Evolutionary conservation across 2,329 filamentous ascomycete species (phyloP).

Genomic region (Emergomyces orientalis): DNA sequence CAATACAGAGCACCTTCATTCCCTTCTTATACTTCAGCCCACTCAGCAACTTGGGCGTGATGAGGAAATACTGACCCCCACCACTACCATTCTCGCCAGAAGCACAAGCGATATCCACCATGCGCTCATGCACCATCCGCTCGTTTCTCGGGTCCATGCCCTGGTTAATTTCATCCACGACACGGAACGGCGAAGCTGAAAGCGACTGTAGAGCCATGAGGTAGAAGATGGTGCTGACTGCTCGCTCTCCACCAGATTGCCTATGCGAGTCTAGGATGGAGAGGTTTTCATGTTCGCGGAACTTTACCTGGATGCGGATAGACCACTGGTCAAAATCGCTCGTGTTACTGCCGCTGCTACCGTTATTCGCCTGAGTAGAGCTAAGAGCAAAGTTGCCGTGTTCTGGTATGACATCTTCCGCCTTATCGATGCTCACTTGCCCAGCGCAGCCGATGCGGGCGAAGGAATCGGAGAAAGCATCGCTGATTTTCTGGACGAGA

Average conservation of each 20-base stretch:
- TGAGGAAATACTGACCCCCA: constrained; percentile 77
- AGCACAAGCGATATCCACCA: constrained; percentile 90
- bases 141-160: constrained; percentile 99
- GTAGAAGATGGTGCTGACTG: constrained; percentile 96
- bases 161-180: constrained; percentile 99
- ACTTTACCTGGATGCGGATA: constrained; percentile 88
- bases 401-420: constrained; percentile 23
- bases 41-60: constrained; percentile 88
- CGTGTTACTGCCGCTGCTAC: constrained; percentile 22
- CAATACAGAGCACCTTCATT: constrained; percentile 92
- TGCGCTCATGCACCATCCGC: constrained; percentile 92
- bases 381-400: constrained; percentile 22
- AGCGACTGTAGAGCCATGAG: constrained; percentile 95
- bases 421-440: constrained; percentile 79
- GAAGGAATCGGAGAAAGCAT: constrained; percentile 89
- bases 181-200: constrained; percentile 88
- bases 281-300: constrained; percentile 75
- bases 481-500: constrained; percentile 71
- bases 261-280: constrained; percentile 82
- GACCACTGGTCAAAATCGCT: constrained; percentile 92
- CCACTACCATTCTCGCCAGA: constrained; percentile 41
- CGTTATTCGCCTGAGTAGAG: neutral
- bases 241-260: constrained; percentile 90
- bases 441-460: constrained; percentile 89
- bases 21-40: constrained; percentile 76